phyloP scores from a whole-genome alignment of 2,329 filamentous ascomycete species.

The Cercospora zeae-maydis region DNA sequence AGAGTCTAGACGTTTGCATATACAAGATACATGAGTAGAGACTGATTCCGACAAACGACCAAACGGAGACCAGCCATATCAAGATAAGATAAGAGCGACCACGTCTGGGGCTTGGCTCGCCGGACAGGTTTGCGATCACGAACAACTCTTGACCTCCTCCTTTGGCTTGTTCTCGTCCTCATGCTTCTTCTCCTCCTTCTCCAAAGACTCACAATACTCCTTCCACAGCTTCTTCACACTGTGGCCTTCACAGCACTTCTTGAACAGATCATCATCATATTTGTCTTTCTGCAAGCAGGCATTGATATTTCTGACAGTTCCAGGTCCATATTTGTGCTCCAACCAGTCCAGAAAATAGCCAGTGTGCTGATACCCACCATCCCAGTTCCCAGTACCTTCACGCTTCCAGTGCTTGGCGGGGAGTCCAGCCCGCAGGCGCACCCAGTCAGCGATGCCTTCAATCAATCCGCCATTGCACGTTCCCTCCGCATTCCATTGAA shows the following conservation, averaged over 20 bases:
- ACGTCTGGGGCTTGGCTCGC: background rate
- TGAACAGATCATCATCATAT: constrained; percentile 57
- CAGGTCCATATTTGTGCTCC: constrained; percentile 59
- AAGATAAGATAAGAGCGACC: background rate
- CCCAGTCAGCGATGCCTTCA: constrained; percentile 92
- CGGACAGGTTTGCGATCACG: background rate
- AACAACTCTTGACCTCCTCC: constrained; percentile 14
- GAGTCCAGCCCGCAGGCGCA: constrained; percentile 69
- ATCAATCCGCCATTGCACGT: constrained; percentile 67
- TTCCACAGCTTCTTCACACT: constrained; percentile 68
- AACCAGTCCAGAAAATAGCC: constrained; percentile 88
- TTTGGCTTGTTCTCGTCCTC: constrained; percentile 15
- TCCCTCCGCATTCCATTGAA: constrained; percentile 68
- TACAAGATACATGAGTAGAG: background rate
- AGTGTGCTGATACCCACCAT: constrained; percentile 84
- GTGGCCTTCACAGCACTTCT: constrained; percentile 45
- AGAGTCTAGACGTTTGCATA: constrained; percentile 11
- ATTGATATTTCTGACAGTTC: constrained; percentile 57
- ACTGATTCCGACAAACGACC: too few relatives aligned
- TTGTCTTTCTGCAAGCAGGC: constrained; percentile 59
- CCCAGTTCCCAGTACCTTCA: constrained; percentile 64
- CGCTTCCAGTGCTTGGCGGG: constrained; percentile 79
- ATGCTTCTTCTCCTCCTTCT: constrained; percentile 30
- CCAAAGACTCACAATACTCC: constrained; percentile 60
- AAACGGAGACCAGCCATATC: background rate